Evolutionary conservation across 768 basidiomycete genomes (phyloP), one percentile per base, ranked within the genome.

Genomic region (Trametopsis cervina): DNA sequence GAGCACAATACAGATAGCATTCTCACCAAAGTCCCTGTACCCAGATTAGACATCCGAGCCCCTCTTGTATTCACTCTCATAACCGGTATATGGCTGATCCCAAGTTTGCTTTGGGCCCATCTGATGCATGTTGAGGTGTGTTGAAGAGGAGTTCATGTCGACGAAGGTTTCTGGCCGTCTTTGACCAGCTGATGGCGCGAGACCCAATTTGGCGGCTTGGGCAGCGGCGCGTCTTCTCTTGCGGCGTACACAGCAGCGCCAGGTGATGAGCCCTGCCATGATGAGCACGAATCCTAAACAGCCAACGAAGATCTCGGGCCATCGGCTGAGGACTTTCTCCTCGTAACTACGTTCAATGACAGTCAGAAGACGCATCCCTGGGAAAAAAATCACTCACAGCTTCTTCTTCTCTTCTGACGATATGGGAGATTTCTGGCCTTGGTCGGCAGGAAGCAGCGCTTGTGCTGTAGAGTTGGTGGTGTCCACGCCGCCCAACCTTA

Each of bases 351-450:
- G n/a, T n/a, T n/a, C n/a, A n/a, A n/a, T n/a, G n/a, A n/a, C n/a
- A n/a, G n/a, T n/a, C n/a, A n/a, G n/a, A n/a, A n/a, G n/a, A n/a
- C n/a, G n/a, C n/a, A n/a, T n/a, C n/a, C n/a, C n/a, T n/a, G n/a
- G n/a, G n/a, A n/a, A n/a, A n/a, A n/a, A 47, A 27, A 18, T 36
- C 26, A 51, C 61, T 39, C 42, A 62, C 61, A 39, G 42, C 38
- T 58, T 54, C 47, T 62, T 60, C 55, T 62, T 62, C 50, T 62
- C 61, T 0, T 50, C 61, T 13, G 47, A 45, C 2, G 59, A 57
- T 37, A 85, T 70, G 2, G 85, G 85, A 0, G 85, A 86, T 52
- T 75, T 71, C 50, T 78, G 74, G 64, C 71, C 66, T 56, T 86
- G 70, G 6, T 69, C 68, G 0, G 71, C 61, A 39, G 87, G 80